These are phyloP conservation scores for Cercospora brassicicola DNA, from an alignment of 2,329 filamentous ascomycete species.

Conservation along the genomic window DNA sequence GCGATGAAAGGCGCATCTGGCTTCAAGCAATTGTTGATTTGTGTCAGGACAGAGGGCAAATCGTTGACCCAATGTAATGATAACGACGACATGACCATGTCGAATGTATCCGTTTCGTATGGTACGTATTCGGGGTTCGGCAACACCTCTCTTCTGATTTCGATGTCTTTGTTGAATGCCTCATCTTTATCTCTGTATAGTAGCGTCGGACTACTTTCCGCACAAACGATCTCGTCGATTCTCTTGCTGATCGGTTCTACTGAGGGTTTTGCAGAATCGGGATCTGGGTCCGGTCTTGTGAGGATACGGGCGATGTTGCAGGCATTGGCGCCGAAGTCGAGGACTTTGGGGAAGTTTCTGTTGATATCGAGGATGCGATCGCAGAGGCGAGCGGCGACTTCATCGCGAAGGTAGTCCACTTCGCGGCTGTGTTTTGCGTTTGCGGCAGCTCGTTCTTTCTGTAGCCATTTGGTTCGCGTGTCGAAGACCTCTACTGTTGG, in stretches of 20 bases:
- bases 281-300: slow-evolving; percentile 61
- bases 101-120: slow-evolving; percentile 74
- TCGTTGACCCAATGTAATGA: slow-evolving; percentile 98
- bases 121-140: slow-evolving; percentile 72
- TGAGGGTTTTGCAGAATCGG: slow-evolving; percentile 61
- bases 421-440: slow-evolving; percentile 70
- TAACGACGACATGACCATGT: slow-evolving; percentile 84
- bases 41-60: slow-evolving; percentile 76
- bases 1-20: slow-evolving; percentile 90
- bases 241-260: slow-evolving; percentile 67
- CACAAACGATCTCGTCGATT: slow-evolving; percentile 73
- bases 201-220: slow-evolving; percentile 75
- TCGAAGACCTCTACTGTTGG: slow-evolving; percentile 91
- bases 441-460: slow-evolving; percentile 80
- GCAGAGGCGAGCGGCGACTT: slow-evolving; percentile 79
- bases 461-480: slow-evolving; percentile 78
- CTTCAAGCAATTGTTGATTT: slow-evolving; percentile 84
- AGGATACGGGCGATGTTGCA: slow-evolving; percentile 89
- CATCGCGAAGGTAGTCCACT: slow-evolving; percentile 90
- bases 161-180: slow-evolving; percentile 71
- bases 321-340: slow-evolving; percentile 92
- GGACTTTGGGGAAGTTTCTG: slow-evolving; percentile 75
- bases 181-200: slow-evolving; percentile 76
- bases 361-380: slow-evolving; percentile 93
- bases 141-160: slow-evolving; percentile 74